phyloP scores from a whole-genome alignment of 345 rosid species.

The Dimocarpus longan region DNA sequence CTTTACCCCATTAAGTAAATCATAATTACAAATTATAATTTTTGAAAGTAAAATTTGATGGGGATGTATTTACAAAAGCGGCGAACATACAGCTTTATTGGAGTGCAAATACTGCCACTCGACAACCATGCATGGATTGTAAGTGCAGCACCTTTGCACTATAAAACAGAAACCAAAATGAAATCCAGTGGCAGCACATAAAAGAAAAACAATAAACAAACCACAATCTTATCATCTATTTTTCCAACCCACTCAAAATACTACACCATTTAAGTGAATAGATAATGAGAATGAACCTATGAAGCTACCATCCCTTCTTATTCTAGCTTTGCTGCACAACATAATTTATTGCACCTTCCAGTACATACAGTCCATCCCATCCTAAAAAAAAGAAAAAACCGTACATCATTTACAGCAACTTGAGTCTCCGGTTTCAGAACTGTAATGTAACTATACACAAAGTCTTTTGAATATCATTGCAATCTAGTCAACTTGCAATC shows the following conservation, averaged over 20 bases:
- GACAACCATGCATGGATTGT: too few relatives aligned
- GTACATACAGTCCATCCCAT: neutral
- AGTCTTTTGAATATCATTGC: neutral
- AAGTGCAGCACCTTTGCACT: too few relatives aligned
- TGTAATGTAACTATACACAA: neutral
- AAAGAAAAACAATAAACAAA: neutral
- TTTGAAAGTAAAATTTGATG: too few relatives aligned
- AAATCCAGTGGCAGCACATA: neutral
- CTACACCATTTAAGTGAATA: neutral
- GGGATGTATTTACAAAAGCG: too few relatives aligned
- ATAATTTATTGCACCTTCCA: neutral
- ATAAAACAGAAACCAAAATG: neutral
- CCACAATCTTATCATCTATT: neutral
- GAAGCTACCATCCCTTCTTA: neutral
- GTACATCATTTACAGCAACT: neutral
- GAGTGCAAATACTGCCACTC: too few relatives aligned
- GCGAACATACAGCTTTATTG: too few relatives aligned
- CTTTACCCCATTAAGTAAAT: too few relatives aligned
- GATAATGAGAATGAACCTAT: neutral
- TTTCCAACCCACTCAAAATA: neutral
- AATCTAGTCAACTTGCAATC: neutral
- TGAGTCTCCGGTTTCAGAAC: neutral
- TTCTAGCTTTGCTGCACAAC: neutral
- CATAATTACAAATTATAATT: too few relatives aligned
- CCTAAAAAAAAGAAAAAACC: neutral